phyloP scores from a whole-genome alignment of 2,329 filamentous ascomycete species.

The Atkinsonella texensis region DNA sequence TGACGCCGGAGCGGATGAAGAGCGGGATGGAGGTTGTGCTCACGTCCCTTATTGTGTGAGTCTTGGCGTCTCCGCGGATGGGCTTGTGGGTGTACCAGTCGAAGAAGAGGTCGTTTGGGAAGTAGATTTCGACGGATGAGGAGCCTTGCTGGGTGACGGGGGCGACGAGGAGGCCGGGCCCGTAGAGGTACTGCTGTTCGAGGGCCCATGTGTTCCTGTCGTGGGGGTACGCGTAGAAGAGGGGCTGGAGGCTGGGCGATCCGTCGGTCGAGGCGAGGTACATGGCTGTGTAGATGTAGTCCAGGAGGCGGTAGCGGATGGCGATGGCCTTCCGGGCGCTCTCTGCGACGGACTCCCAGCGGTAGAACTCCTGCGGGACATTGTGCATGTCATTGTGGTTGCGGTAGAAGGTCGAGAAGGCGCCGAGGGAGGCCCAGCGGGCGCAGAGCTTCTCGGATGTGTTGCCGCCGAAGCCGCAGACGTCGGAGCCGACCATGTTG shows the following conservation, averaged over 20 bases:
- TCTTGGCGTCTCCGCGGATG: constrained; percentile 28
- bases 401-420: constrained; percentile 59
- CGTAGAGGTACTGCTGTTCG: constrained; percentile 40
- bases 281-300: constrained; percentile 68
- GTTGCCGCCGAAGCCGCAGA: constrained; percentile 62
- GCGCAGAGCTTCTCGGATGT: constrained; percentile 53
- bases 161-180: constrained; percentile 33
- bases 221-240: constrained; percentile 58
- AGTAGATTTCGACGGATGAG: constrained; percentile 33
- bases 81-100: constrained; percentile 36
- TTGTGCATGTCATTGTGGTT: constrained; percentile 44
- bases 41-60: constrained; percentile 24
- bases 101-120: constrained; percentile 38
- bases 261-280: constrained; percentile 48
- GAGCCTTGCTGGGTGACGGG: constrained; percentile 34
- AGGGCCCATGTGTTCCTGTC: constrained; percentile 33
- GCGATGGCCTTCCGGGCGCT: constrained; percentile 58
- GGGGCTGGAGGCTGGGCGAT: constrained; percentile 52
- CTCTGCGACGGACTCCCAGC: constrained; percentile 49
- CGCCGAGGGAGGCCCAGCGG: constrained; percentile 57
- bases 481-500: constrained; percentile 59
- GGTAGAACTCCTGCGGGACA: constrained; percentile 53
- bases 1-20: constrained; percentile 51
- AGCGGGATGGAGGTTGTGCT: constrained; percentile 45
- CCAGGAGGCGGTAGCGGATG: constrained; percentile 66